These are phyloP conservation scores for Colletotrichum karsti DNA, from an alignment of 2,329 filamentous ascomycete species.

Conservation along the genomic window DNA sequence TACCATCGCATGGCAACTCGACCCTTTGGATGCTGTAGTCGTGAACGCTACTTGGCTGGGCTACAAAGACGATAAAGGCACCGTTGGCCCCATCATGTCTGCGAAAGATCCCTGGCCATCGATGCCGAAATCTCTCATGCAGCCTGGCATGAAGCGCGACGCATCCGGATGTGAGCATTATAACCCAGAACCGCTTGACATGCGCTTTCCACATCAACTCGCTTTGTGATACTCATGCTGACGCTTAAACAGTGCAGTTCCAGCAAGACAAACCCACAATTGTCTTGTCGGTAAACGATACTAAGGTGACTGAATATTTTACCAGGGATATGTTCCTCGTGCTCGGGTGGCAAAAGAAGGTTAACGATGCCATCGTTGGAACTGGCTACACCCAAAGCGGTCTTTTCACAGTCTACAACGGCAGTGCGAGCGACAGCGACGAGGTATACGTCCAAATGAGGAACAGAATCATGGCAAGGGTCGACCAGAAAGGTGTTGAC, in stretches of 20 bases:
- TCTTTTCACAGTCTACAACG: conserved; percentile 1
- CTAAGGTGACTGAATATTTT: background rate
- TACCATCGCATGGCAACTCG: no score
- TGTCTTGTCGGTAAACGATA: background rate
- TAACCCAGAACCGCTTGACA: no score
- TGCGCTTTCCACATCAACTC: no score
- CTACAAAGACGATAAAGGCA: background rate
- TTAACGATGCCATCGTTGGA: no score
- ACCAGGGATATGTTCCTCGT: background rate
- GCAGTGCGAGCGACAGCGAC: background rate
- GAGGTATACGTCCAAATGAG: background rate
- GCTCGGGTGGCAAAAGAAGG: background rate
- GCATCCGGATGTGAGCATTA: background rate
- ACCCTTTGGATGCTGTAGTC: no score
- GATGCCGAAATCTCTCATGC: background rate
- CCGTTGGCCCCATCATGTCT: background rate
- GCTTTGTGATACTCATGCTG: no score
- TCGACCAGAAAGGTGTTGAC: background rate
- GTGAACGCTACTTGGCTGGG: background rate
- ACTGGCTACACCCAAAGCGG: conserved; percentile 6
- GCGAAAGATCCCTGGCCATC: background rate
- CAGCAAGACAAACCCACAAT: background rate
- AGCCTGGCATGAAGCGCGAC: background rate
- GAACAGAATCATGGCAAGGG: background rate
- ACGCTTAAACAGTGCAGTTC: background rate